phyloP scores from a whole-genome alignment of 2,329 filamentous ascomycete species.

The Trichoderma harzianum region DNA sequence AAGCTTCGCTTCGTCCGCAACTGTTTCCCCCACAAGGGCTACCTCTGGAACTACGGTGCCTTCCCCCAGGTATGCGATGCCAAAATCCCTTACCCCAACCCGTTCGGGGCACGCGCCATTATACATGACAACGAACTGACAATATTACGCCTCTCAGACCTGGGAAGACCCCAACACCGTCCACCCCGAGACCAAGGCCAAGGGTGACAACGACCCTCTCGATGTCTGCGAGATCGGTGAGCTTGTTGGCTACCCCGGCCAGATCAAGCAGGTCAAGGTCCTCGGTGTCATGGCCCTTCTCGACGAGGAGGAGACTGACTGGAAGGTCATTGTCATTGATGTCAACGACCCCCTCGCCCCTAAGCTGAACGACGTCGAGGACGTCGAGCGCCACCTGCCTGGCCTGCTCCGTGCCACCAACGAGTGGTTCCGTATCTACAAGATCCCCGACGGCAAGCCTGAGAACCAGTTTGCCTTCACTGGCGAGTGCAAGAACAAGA shows the following conservation, averaged over 20 bases:
- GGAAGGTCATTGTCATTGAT: constrained; percentile 99
- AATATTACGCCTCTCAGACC: constrained; percentile 57
- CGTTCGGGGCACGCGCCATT: constrained; percentile 10
- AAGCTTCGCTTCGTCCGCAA: constrained; percentile 99
- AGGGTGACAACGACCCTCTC: constrained; percentile 98
- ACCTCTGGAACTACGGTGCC: constrained; percentile 99
- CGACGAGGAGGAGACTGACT: constrained; percentile 99
- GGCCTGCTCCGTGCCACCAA: constrained; percentile 96
- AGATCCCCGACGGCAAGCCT: constrained; percentile 99
- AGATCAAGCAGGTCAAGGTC: constrained; percentile 99
- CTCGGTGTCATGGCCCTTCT: constrained; percentile 98
- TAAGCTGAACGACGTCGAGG: constrained; percentile 98
- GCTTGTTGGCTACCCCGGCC: constrained; percentile 90
- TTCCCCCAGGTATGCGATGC: constrained; percentile 78
- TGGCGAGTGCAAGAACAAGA: constrained; percentile 99
- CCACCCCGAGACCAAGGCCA: constrained; percentile 99
- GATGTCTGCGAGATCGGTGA: constrained; percentile 99
- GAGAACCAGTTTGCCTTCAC: constrained; percentile 99
- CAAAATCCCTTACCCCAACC: constrained; percentile 16
- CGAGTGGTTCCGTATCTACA: constrained; percentile 99
- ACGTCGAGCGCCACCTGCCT: constrained; percentile 96
- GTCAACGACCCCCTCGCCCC: constrained; percentile 93
- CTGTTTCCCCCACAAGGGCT: constrained; percentile 99
- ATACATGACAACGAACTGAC: neutral
- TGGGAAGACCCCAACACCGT: constrained; percentile 97